These are phyloP conservation scores for Metschnikowia cubensis DNA, from an alignment of 805 yeast genomes.

Conservation along the genomic window DNA sequence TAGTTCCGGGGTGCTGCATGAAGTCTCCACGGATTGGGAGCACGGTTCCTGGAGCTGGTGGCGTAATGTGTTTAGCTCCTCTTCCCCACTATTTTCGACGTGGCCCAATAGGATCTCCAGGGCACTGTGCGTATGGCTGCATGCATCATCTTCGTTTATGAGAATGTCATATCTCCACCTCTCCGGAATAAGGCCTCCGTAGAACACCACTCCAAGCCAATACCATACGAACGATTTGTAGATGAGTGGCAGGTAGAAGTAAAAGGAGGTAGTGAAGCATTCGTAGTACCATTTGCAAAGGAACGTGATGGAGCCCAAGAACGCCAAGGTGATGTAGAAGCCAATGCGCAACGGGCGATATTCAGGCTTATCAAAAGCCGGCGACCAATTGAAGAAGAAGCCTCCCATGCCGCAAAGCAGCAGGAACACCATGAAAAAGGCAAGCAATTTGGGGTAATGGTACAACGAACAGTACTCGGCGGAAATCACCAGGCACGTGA, in stretches of 20 bases:
- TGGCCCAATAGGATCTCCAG: constrained; percentile 32
- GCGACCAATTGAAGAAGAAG: constrained; percentile 84
- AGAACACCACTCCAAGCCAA: constrained; percentile 76
- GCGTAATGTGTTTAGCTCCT: constrained; percentile 23
- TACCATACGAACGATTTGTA: constrained; percentile 72
- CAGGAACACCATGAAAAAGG: constrained; percentile 56
- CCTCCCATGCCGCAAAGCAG: constrained; percentile 67
- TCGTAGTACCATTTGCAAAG: constrained; percentile 50
- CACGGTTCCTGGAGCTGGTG: constrained; percentile 2
- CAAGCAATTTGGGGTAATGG: constrained; percentile 49
- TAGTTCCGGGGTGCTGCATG: background rate
- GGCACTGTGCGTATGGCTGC: constrained; percentile 21
- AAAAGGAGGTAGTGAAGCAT: constrained; percentile 50
- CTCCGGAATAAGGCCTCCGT: constrained; percentile 87
- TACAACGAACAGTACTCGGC: constrained; percentile 78
- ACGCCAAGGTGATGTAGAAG: constrained; percentile 76
- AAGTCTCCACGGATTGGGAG: background rate
- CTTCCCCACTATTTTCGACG: constrained; percentile 35
- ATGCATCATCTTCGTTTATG: constrained; percentile 40
- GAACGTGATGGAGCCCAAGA: constrained; percentile 68
- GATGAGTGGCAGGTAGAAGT: constrained; percentile 61
- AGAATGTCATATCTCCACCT: constrained; percentile 72
- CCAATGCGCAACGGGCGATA: constrained; percentile 73
- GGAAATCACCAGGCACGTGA: constrained; percentile 83
- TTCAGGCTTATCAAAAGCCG: constrained; percentile 83